Evolutionary conservation across 805 yeast species (phyloP).

Genomic region (Cyberlindnera petersonii): DNA sequence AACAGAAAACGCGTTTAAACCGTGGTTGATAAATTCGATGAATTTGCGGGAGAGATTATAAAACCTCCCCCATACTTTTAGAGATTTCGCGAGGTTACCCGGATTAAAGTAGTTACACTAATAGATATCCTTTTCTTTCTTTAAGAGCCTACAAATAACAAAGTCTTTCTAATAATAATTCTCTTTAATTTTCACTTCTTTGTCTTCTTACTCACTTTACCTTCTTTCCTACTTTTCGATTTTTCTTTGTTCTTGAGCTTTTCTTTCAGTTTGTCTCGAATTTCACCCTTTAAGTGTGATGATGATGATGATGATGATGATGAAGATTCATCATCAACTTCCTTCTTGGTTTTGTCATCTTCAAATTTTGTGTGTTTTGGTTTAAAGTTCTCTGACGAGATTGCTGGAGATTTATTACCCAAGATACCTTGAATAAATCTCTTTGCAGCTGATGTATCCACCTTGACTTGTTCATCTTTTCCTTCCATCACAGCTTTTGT

Average conservation of each 20-base stretch:
- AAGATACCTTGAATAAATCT: constrained; percentile 44
- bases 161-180: too few species aligned
- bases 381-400: constrained; percentile 47
- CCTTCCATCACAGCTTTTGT: constrained; percentile 32
- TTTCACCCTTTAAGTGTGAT: too few species aligned
- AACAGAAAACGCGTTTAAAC: too few species aligned
- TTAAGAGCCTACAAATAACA: too few species aligned
- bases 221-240: constrained; percentile 4
- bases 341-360: constrained; percentile 23
- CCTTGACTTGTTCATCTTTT: constrained; percentile 16
- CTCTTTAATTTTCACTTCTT: neutral
- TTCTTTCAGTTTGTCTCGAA: constrained; percentile 10
- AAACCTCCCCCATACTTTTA: too few species aligned
- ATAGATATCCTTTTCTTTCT: too few species aligned
- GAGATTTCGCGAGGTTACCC: too few species aligned
- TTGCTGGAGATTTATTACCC: constrained; percentile 44
- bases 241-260: constrained; percentile 4
- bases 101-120: too few species aligned
- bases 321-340: too few species aligned
- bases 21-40: too few species aligned
- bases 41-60: too few species aligned
- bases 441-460: constrained; percentile 40
- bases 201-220: constrained; percentile 3
- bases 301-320: too few species aligned
- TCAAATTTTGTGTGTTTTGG: constrained; percentile 52